phyloP scores from a whole-genome alignment of 371 early-diverging fungal species.

The Mucor sp. region DNA sequence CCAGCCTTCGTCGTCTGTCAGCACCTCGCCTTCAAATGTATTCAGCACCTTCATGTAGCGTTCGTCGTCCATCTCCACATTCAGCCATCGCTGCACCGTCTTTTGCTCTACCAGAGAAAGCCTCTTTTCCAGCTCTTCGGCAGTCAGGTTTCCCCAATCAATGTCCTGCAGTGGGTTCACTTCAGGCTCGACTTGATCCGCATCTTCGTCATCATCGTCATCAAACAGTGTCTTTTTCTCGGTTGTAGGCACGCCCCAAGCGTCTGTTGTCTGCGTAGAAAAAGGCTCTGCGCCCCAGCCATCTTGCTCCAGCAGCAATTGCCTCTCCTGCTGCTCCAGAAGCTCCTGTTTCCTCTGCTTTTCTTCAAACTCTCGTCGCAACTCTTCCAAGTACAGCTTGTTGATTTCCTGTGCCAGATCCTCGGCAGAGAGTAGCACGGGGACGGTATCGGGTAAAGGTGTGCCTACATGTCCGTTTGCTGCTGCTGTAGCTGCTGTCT shows the following conservation, averaged over 20 bases:
- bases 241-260: neutral
- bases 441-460: slow-evolving; percentile 17
- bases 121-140: slow-evolving; percentile 41
- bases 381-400: slow-evolving; percentile 31
- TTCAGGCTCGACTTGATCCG: slow-evolving; percentile 17
- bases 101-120: slow-evolving; percentile 35
- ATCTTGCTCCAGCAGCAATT: neutral
- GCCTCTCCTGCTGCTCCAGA: neutral
- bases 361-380: slow-evolving; percentile 28
- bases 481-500: neutral
- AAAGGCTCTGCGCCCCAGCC: slow-evolving; percentile 36
- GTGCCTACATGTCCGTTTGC: slow-evolving; percentile 8
- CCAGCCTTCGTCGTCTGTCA: slow-evolving; percentile 29
- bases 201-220: slow-evolving; percentile 30
- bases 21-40: slow-evolving; percentile 24
- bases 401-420: slow-evolving; percentile 25
- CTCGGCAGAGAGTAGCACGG: slow-evolving; percentile 19
- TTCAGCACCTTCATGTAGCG: slow-evolving; percentile 41
- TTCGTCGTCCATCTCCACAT: slow-evolving; percentile 39
- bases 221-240: neutral
- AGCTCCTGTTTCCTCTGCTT: slow-evolving; percentile 1
- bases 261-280: neutral
- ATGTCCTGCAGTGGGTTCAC: slow-evolving; percentile 38
- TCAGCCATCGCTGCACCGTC: slow-evolving; percentile 40
- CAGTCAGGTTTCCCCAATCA: slow-evolving; percentile 40